Base-by-base conservation (phyloP, 202 grass and related monocot genomes). In the Zizania palustris region DNA sequence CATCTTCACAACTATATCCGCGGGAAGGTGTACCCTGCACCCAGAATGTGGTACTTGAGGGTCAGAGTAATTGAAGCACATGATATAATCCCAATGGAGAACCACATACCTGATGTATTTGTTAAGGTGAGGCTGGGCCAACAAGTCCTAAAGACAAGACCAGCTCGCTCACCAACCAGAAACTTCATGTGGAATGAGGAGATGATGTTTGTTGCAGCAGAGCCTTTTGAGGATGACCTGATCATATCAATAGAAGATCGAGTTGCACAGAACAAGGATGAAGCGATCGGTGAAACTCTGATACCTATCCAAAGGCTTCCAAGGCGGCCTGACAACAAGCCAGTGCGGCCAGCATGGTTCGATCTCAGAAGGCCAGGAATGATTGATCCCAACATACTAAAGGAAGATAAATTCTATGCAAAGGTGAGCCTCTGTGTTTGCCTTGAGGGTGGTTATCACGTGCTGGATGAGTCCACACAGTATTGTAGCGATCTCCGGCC, bases 381-480 rank as follows among this genome's bases (percentile, higher is more conserved):
- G 13, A 69, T 97, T 15, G 89, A 95, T 10, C 12, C 85, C 40
- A 91, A 96, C 65, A 77, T 85, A 78, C 48, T 99, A 1, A 99
- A 87, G 71, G 96, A 92, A 62, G 89, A 99, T 61, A 96, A 96
- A 78, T 96, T 96, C 87, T 86, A 89, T 6, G 91, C 92, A 59
- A 93, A 90, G 85, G 18, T 99, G 28, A 48, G 76, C 48, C 80
- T 92, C 12, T 69, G 65, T 22, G 7, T 85, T 67, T 87, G 76
- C 41, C 87, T 99, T 20, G 96, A 95, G 76, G 96, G 96, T 34
- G 96, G 96, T 8, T 99, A 99, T 63, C 96, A 99, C 66, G 96
- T 99, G n/a, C 65, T 92, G 15, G 83, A 92, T 64, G 92, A 99
- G 83, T 86, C 92, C 46, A 88, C 87, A 28, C 89, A 99, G 35